Base-by-base conservation (phyloP, 352 stramenopile genomes). In the Globisporangium mamillatum region DNA sequence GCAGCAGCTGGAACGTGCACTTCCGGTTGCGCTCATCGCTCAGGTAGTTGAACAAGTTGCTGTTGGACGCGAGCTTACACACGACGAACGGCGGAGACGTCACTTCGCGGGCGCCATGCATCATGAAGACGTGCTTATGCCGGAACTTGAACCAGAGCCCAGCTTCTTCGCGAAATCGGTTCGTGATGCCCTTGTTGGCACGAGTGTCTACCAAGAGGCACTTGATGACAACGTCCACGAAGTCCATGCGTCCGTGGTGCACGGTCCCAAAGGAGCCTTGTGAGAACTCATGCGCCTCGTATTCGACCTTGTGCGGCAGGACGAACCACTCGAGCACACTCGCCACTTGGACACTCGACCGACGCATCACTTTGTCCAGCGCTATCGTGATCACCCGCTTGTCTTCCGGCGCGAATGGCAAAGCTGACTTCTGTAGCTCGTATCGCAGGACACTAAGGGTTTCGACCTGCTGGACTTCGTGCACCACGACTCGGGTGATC, bases 71-170 rank as follows among this genome's bases (percentile, higher is more conserved):
- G 3, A 22, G 25, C 41, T 64, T 53, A n/a, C 55, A 69, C 20
- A 69, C 64, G 2, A 64, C 46, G 36, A 59, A 69, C 7, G 64
- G 55, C 18, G 54, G 55, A 27, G 32, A 52, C 1, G 60, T 62
- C 10, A 74, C 41, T 16, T 74, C 55, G 34, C 68, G 65, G 7
- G 63, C 68, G 14, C 64, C 68, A 29, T 65, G 71, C 46, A 74
- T 56, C 24, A 2, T 36, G 6, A 74, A 14, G 22, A 74, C 57
- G 36, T 74, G 58, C 20, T 60, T 60, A 54, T 74, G 68, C 0
- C 41, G 58, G 4, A 74, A 53, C 2, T 7, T 10, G 44, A 64
- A 63, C 63, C 68, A 74, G 16, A 74, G 34, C 2, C 38, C 41
- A 1, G 63, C 32, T 50, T 74, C 68, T 4, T 56, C 4, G 2